These are phyloP conservation scores for Chrysosporium keratinophilum DNA, from an alignment of 2,329 filamentous ascomycete species.

Conservation along the genomic window DNA sequence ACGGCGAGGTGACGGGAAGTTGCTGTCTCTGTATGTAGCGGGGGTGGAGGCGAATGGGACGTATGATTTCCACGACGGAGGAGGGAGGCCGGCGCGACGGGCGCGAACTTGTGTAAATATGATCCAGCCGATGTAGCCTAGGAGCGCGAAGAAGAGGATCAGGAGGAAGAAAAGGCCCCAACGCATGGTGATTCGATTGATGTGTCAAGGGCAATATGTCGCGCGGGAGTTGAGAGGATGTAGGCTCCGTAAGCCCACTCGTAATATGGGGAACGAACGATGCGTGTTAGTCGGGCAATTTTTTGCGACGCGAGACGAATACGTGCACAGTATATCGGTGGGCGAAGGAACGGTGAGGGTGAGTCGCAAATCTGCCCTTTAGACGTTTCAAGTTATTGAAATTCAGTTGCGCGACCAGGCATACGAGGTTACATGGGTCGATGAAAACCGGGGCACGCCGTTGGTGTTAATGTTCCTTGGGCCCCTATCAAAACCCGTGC, in stretches of 20 bases:
- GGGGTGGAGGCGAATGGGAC: slow-evolving; percentile 56
- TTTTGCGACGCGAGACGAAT: too few relatives aligned
- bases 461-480: too few relatives aligned
- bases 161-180: slow-evolving; percentile 63
- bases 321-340: too few relatives aligned
- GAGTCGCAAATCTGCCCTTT: too few relatives aligned
- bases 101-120: slow-evolving; percentile 63
- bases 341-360: too few relatives aligned
- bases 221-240: not conserved
- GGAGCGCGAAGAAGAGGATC: slow-evolving; percentile 52
- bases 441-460: too few relatives aligned
- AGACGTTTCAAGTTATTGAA: too few relatives aligned
- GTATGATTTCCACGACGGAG: slow-evolving; percentile 53
- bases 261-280: too few relatives aligned
- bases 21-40: slow-evolving; percentile 33
- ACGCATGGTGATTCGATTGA: slow-evolving; percentile 29
- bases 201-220: not conserved
- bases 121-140: slow-evolving; percentile 54
- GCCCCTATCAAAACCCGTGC: too few relatives aligned
- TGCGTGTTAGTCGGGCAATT: too few relatives aligned
- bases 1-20: slow-evolving; percentile 43
- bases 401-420: too few relatives aligned
- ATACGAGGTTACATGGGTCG: too few relatives aligned
- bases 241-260: not conserved
- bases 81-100: slow-evolving; percentile 61